Evolutionary conservation across 768 basidiomycete genomes (phyloP), one percentile per base, ranked within the genome.

Genomic region (Phylloporus sp.): DNA sequence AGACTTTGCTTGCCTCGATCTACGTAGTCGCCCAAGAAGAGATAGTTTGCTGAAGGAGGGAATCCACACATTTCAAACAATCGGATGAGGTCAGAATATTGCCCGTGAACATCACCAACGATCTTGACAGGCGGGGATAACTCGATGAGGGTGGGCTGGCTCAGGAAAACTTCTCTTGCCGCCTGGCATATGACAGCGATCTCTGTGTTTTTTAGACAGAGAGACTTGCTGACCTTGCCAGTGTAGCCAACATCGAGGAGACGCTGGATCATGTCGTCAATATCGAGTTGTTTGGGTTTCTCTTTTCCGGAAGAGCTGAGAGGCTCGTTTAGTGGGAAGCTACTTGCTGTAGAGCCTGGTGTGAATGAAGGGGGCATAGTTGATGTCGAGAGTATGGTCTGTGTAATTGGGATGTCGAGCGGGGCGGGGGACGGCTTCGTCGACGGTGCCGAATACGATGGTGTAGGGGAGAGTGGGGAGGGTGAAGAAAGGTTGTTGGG

Each of bases 31-130:
- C 97, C 97, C 39, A 99, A 80, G 78, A 98, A 99, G 54, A 99
- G 89, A 71, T 98, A 99, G 67, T 98, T 98, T 60, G 94, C 87
- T 5, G 87, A 80, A 5, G 97, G 97, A 24, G 97, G 97, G 71
- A 98, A 99, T 22, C 97, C 97, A 67, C 97, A 98, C 95, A 98
- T 98, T 72, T 98, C 97, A 63, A 99, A 99, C 41, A 99, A 73
- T 47, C 97, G 88, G 62, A 98, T 98, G 62, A 99, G 85, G 77
- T 99, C 97, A 45, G 91, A 91, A 71, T 97, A 99, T 74, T 99
- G 97, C 7, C 97, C 97, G 65, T 99, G 97, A 6, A 98, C 95
- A 71, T 99, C 97, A 24, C 97, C 97, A 16, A 98, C 97, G 57
- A 99, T 97, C 80, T 98, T 99, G 60, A 99, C 97, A 24, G 97